Evolutionary conservation across 176 grass and related monocot genomes (phyloP).

Genomic region (Oropetium thomaeum): DNA sequence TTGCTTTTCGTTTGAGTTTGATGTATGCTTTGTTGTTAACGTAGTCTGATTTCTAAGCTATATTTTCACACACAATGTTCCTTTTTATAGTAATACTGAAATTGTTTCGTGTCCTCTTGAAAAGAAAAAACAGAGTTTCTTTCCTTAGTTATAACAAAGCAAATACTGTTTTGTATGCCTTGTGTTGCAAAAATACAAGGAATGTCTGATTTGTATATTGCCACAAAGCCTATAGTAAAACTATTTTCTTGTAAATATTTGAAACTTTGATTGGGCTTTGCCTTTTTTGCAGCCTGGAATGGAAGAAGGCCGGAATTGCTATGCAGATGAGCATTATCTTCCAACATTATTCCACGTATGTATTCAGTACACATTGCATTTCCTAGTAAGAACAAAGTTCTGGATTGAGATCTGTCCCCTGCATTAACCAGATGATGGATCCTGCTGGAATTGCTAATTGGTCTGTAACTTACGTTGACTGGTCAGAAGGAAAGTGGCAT

Average conservation of each 20-base stretch:
- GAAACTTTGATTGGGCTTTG: not conserved
- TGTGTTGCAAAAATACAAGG: not conserved
- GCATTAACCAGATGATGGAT: slow-evolving; percentile 62
- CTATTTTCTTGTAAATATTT: not conserved
- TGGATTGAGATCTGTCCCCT: not conserved
- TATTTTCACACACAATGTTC: not conserved
- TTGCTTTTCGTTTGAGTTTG: not conserved
- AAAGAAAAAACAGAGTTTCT: too few species aligned
- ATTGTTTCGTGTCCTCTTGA: not conserved
- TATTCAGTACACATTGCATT: not conserved
- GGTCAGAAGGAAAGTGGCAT: slow-evolving; percentile 95
- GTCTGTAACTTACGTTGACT: slow-evolving; percentile 85
- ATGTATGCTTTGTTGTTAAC: too few species aligned
- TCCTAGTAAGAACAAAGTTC: not conserved
- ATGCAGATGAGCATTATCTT: slow-evolving; percentile 92
- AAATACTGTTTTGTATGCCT: not conserved
- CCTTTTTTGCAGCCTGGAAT: slow-evolving; percentile 62
- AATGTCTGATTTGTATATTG: too few species aligned
- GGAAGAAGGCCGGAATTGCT: slow-evolving; percentile 81
- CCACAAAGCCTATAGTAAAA: too few species aligned
- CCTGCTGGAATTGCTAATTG: slow-evolving; percentile 82
- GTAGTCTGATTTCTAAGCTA: not conserved
- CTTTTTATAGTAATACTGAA: not conserved
- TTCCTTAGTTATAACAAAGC: not conserved
- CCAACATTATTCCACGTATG: slow-evolving; percentile 66